Conservation (phyloP, 2,329 filamentous ascomycete genomes). For the Tolypocladium pustulatum region DNA sequence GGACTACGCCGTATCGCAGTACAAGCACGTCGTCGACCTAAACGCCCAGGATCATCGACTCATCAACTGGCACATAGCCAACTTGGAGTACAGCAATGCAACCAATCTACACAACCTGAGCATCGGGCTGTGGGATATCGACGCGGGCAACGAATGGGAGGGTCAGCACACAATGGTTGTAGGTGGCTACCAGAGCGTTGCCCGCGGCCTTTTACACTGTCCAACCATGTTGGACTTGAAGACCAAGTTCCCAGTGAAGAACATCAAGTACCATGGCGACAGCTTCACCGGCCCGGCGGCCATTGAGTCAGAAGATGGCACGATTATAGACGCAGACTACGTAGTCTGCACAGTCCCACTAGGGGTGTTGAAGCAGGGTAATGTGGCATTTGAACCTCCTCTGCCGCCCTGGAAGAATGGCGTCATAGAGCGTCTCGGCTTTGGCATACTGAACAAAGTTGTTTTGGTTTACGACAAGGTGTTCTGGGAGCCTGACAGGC, state of each 20-base stretch:
- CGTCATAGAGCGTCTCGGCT: conserved; percentile 76
- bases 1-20: conserved; percentile 84
- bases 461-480: conserved; percentile 78
- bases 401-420: conserved; percentile 80
- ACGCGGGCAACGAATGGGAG: conserved; percentile 95
- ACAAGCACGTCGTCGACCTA: conserved; percentile 71
- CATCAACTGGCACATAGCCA: conserved; percentile 97
- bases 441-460: conserved; percentile 91
- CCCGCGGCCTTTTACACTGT: conserved; percentile 71
- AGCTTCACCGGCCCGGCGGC: conserved; percentile 37
- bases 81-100: conserved; percentile 95
- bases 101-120: conserved; percentile 80
- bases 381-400: conserved; percentile 76
- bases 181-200: conserved; percentile 87
- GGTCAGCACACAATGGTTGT: conserved; percentile 88
- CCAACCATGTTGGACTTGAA: conserved; percentile 69
- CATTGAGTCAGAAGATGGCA: conserved; percentile 70
- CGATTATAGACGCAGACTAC: conserved; percentile 69
- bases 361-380: conserved; percentile 78
- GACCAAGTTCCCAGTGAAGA: conserved; percentile 61
- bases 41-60: conserved; percentile 79
- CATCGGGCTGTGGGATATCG: conserved; percentile 88
- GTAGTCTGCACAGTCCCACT: conserved; percentile 86
- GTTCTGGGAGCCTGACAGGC: conserved; percentile 83
- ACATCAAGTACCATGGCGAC: conserved; percentile 53